Percentiles rank a stretch among this genome's conserved stretches.
Evolutionary conservation across 805 yeast genomes (phyloP).

Genomic region (Yarrowia osloensis): DNA sequence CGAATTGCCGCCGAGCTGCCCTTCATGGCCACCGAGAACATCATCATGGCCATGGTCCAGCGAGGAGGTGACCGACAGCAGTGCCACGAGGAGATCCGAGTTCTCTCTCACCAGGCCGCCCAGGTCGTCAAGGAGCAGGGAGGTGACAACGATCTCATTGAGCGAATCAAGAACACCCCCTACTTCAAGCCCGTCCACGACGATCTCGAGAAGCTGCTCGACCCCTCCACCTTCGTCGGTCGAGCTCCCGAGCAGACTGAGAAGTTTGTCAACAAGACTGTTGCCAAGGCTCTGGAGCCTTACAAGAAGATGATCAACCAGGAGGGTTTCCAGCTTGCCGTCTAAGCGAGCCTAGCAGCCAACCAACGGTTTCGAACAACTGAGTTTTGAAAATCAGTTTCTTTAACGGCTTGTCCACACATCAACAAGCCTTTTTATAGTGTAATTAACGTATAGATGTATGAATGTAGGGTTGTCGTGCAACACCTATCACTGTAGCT

Average conservation of each 20-base stretch:
- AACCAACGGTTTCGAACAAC: neutral
- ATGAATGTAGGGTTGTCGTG: neutral
- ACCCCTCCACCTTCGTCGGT: constrained; percentile 94
- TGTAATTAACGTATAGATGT: constrained; percentile 16
- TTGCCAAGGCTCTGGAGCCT: constrained; percentile 76
- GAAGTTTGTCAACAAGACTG: constrained; percentile 84
- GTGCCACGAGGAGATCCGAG: constrained; percentile 96
- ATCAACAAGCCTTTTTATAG: neutral
- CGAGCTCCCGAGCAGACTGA: constrained; percentile 98
- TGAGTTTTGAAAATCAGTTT: neutral
- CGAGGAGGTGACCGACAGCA: constrained; percentile 98
- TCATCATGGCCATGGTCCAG: constrained; percentile 99
- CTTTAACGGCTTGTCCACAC: neutral
- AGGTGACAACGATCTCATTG: constrained; percentile 96
- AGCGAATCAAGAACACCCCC: constrained; percentile 72
- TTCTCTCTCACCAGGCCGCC: constrained; percentile 94
- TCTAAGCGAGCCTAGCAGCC: constrained; percentile 46
- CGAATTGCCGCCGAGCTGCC: constrained; percentile 93
- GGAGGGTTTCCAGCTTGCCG: constrained; percentile 76
- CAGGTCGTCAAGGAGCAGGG: constrained; percentile 97
- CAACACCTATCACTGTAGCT: too few species aligned
- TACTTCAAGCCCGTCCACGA: constrained; percentile 89
- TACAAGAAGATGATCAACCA: constrained; percentile 59
- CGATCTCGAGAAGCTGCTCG: constrained; percentile 76
- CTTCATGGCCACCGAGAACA: constrained; percentile 98